phyloP scores from a whole-genome alignment of 805 yeast genomes.

The Tetrapisispora pingtungensis region DNA sequence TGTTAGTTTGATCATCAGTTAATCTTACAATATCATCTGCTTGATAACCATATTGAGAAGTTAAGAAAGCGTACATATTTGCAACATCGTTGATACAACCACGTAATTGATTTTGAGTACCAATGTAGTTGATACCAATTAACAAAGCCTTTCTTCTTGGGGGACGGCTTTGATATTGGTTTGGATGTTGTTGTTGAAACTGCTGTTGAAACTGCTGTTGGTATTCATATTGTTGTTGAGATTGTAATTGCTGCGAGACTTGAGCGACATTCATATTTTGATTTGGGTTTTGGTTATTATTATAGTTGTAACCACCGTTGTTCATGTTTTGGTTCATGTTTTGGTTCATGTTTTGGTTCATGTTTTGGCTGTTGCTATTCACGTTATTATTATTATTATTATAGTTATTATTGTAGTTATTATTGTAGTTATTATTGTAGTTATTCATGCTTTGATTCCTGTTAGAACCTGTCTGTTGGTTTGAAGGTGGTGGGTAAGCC shows the following conservation, averaged over 20 bases:
- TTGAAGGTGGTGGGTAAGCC: constrained; percentile 12
- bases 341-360: neutral
- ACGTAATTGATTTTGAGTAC: constrained; percentile 46
- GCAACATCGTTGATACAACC: constrained; percentile 78
- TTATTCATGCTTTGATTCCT: no score
- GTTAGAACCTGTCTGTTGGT: constrained; percentile 6
- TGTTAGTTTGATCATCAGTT: constrained; percentile 45
- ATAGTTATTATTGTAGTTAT: no score
- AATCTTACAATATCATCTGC: constrained; percentile 49
- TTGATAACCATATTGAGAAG: constrained; percentile 36
- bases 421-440: no score
- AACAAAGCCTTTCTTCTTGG: constrained; percentile 68
- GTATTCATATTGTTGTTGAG: neutral
- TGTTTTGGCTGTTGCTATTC: neutral
- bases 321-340: neutral
- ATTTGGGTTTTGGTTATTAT: neutral
- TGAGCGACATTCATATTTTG: neutral
- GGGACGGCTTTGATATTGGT: constrained; percentile 35
- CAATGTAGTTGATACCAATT: constrained; percentile 71
- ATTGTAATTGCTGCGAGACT: constrained; percentile 12
- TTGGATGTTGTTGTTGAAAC: constrained; percentile 9
- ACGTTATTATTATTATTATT: neutral
- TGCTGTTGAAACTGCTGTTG: constrained; percentile 10
- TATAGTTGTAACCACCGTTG: neutral
- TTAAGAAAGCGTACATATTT: constrained; percentile 39